A percentile compares a stretch with the other conserved stretches of the same genome.
Conservation (phyloP, 192 early-diverging fungal genomes). For the Oehlia diaphana region DNA sequence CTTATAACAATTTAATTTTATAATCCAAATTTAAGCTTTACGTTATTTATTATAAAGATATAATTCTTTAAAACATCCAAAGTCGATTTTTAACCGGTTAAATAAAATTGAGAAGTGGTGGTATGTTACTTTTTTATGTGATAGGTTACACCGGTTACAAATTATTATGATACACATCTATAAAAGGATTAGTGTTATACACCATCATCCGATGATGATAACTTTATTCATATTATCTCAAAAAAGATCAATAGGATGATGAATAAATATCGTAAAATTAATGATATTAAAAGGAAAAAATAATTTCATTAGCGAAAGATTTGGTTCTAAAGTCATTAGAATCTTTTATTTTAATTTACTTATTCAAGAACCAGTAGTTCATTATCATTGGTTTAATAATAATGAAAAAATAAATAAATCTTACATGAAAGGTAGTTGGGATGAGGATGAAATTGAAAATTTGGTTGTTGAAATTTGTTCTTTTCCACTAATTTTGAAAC, state of each 20-base stretch:
- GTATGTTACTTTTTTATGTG: too few relatives aligned
- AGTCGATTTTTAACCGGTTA: too few relatives aligned
- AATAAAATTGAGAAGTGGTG: too few relatives aligned
- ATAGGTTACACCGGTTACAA: too few relatives aligned
- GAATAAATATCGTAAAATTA: background rate
- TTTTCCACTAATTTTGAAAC: background rate
- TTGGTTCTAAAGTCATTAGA: background rate
- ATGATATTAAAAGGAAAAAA: background rate
- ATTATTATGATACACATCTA: too few relatives aligned
- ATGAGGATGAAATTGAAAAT: background rate
- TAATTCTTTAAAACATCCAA: too few relatives aligned
- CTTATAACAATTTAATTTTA: too few relatives aligned
- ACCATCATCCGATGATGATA: background rate
- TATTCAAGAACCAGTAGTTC: background rate
- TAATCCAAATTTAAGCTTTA: too few relatives aligned
- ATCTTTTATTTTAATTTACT: background rate
- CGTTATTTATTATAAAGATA: too few relatives aligned
- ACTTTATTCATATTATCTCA: background rate
- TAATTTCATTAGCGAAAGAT: background rate
- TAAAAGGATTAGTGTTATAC: too few relatives aligned
- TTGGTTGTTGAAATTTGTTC: constrained; percentile 12
- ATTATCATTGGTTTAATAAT: background rate
- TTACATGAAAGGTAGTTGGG: background rate
- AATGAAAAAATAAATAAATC: background rate
- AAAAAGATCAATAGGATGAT: background rate